These are phyloP conservation scores for Marsdenia floribunda DNA, from an alignment of 257 asterid species.

Conservation along the genomic window DNA sequence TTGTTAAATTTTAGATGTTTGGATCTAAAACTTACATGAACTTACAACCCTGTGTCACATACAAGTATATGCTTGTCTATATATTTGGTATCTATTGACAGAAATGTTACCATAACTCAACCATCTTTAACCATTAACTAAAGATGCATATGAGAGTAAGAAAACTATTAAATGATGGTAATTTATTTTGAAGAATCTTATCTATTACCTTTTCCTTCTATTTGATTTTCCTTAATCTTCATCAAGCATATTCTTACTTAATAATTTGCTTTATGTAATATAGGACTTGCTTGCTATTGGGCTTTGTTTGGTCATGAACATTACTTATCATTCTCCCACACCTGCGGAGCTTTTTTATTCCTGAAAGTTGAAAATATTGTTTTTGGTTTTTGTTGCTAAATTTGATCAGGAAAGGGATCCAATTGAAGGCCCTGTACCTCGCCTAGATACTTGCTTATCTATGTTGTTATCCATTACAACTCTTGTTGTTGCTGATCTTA, in stretches of 20 bases:
- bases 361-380: not conserved
- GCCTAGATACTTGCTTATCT: constrained; percentile 83
- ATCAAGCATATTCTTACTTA: not conserved
- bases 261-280: not conserved
- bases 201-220: not conserved
- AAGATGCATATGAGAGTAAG: not conserved
- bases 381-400: not conserved
- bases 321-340: not conserved
- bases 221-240: not conserved
- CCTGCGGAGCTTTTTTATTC: not conserved
- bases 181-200: not conserved
- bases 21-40: not conserved
- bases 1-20: not conserved
- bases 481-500: constrained; percentile 82
- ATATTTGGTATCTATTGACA: not conserved
- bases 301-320: not conserved
- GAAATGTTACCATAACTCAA: not conserved
- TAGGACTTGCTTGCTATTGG: not conserved
- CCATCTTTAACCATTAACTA: not conserved
- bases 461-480: constrained; percentile 80
- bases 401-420: constrained; percentile 84
- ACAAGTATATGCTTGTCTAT: not conserved
- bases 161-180: not conserved
- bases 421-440: constrained; percentile 97
- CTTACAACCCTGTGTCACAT: not conserved